Evolutionary conservation across 1,139 yeast species (phyloP).

Genomic region (Yamadazyma siamensis): DNA sequence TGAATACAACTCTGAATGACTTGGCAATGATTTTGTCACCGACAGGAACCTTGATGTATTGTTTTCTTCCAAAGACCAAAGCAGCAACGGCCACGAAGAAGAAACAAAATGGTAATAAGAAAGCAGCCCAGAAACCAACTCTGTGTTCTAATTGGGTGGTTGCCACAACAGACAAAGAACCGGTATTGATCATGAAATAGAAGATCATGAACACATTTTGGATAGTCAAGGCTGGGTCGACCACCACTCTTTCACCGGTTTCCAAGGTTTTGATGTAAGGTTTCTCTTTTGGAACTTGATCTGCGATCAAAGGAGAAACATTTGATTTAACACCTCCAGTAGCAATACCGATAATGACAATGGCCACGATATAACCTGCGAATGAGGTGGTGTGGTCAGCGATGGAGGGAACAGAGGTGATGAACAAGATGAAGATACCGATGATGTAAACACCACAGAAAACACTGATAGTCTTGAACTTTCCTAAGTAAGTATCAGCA

Average conservation of each 20-base stretch:
- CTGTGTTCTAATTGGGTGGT: constrained; percentile 38
- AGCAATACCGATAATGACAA: constrained; percentile 70
- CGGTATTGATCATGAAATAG: constrained; percentile 42
- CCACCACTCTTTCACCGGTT: constrained; percentile 36
- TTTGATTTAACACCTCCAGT: constrained; percentile 84
- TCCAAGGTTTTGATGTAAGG: constrained; percentile 33
- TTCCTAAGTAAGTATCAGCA: constrained; percentile 74
- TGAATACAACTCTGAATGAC: constrained; percentile 47
- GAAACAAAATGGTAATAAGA: constrained; percentile 61
- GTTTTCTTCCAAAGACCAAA: constrained; percentile 52
- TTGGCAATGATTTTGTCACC: constrained; percentile 60
- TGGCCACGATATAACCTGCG: constrained; percentile 58
- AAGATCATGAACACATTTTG: constrained; percentile 43
- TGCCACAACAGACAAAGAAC: constrained; percentile 40
- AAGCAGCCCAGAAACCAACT: constrained; percentile 45
- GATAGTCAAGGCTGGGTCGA: constrained; percentile 40
- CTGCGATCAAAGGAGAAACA: constrained; percentile 76
- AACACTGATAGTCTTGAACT: constrained; percentile 63
- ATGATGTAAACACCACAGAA: constrained; percentile 58
- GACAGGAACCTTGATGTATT: constrained; percentile 60
- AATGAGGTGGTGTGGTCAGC: constrained; percentile 43
- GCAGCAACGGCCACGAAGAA: constrained; percentile 58
- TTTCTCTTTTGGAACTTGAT: constrained; percentile 52
- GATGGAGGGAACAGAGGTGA: constrained; percentile 68
- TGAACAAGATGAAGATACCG: constrained; percentile 63